Evolutionary conservation across 768 basidiomycete species (phyloP), one percentile per base, ranked within the genome.

Genomic region (Mrakia blollopis): DNA sequence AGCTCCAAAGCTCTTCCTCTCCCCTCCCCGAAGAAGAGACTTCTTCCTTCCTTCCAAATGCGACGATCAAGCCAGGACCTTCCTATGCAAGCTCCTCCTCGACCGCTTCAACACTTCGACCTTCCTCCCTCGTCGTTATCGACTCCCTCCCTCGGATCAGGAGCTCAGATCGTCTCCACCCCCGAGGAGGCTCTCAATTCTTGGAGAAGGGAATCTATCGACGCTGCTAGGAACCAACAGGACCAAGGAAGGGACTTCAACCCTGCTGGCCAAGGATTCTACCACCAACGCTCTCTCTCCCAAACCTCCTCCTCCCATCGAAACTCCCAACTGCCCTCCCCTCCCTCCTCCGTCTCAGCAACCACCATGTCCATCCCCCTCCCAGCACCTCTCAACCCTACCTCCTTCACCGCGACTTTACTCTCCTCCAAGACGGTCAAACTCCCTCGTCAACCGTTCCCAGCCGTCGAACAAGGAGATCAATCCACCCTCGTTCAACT

Each of bases 381-480:
- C 16, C 73, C 73, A 16, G 44, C 73, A 8, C 71, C 52, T 11
- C 32, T 47, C 30, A 32, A 35, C 54, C 44, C 72, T 23, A 44
- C 47, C 44, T 62, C 50, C 63, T 73, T 77, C 39, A 37, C 44
- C 25, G 76, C 70, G 4, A 60, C 72, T 35, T 52, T 77, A 16
- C 72, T 77, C 18, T 77, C 76, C 32, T 71, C 21, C 32, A 77
- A 77, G 32, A 60, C 50, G 2, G 65, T 77, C 52, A 14, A 32
- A 6, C 76, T 77, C 9, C 76, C 76, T 13, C 62, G 60, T 16
- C 76, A 77, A 39, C 76, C 76, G 0, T 52, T 68, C 54, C 18
- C 39, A 32, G 18, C 41, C 0, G 41, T 21, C 35, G 60, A 37
- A 14, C 4, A 25, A 5, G 47, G 47, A 10, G 13, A 65, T 7